Evolutionary conservation across 116 monocot genomes (phyloP).

Genomic region (Posidonia oceanica): DNA sequence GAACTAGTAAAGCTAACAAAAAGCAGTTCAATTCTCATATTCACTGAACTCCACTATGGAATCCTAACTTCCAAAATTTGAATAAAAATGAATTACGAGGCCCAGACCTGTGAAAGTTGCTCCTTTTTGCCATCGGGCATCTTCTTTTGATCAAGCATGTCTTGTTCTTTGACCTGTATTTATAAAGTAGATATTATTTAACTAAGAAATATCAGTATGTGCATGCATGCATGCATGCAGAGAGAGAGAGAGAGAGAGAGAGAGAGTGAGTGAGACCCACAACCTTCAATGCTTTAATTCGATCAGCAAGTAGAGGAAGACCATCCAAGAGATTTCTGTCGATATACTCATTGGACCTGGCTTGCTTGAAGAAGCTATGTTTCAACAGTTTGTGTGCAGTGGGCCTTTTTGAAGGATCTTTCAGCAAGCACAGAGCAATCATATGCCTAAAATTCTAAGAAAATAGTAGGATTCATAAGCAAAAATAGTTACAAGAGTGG

Average conservation of each 20-base stretch:
- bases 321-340: slow-evolving; percentile 60
- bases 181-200: background rate
- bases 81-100: background rate
- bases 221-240: background rate
- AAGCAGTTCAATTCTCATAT: no score
- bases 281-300: slow-evolving; percentile 68
- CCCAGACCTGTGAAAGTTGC: slow-evolving; percentile 68
- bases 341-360: slow-evolving; percentile 63
- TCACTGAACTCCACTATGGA: no score
- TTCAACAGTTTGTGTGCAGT: slow-evolving; percentile 67
- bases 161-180: slow-evolving; percentile 58
- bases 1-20: no score
- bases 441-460: slow-evolving; percentile 75
- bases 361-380: slow-evolving; percentile 90
- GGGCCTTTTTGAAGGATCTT: slow-evolving; percentile 90
- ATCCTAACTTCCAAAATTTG: no score
- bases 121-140: slow-evolving; percentile 70
- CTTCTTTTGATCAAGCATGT: slow-evolving; percentile 80
- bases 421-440: slow-evolving; percentile 88
- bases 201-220: no score
- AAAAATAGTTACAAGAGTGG: background rate
- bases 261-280: background rate
- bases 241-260: background rate
- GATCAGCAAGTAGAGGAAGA: slow-evolving; percentile 59
- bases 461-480: slow-evolving; percentile 7